Conservation (phyloP, 805 yeast genomes). For the Ogataea ramenticola region DNA sequence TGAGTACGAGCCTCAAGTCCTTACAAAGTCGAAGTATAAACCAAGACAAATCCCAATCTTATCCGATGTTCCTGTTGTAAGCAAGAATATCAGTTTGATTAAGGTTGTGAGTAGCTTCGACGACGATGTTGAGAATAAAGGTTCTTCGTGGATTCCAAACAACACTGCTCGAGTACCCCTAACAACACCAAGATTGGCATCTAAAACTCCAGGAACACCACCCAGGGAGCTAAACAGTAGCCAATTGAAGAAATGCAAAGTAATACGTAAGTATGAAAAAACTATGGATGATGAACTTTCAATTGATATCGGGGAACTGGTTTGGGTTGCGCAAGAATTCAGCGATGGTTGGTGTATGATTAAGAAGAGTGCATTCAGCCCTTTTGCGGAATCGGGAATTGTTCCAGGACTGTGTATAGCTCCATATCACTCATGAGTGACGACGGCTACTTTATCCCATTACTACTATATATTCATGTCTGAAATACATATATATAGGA, state of each 20-base stretch:
- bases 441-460: no score
- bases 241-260: neutral
- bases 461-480: no score
- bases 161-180: no score
- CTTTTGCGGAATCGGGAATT: constrained; percentile 1
- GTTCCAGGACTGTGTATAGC: constrained; percentile 3
- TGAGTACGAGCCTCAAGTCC: neutral
- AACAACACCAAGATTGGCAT: neutral
- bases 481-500: no score
- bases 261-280: constrained; percentile 2
- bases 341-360: constrained; percentile 10
- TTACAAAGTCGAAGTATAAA: neutral
- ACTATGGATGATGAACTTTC: constrained; percentile 5
- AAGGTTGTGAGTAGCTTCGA: neutral
- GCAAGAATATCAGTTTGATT: neutral
- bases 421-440: no score
- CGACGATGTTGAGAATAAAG: no score
- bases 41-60: neutral
- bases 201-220: neutral
- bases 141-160: no score
- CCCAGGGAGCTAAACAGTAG: no score
- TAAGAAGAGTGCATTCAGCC: neutral
- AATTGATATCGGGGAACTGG: constrained; percentile 4
- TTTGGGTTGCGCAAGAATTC: neutral
- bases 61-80: neutral